Percentiles rank a stretch among this genome's conserved stretches.
phyloP scores from a whole-genome alignment of 148 eudicot genomes.

The Linanthus parryae region DNA sequence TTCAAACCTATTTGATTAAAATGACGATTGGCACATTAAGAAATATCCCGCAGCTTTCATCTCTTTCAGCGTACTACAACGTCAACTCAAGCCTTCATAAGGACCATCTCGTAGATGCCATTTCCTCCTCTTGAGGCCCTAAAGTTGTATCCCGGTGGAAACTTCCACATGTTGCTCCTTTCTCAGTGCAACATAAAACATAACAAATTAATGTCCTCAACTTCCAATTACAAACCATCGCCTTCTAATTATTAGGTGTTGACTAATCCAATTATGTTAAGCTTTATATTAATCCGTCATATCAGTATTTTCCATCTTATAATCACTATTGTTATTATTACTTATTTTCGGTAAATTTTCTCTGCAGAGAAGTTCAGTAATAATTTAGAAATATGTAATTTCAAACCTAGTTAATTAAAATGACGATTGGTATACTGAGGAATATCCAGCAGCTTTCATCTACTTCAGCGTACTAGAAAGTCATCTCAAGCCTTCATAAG shows the following conservation, averaged over 20 bases:
- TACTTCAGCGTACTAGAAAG: constrained; percentile 89
- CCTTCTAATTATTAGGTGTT: no score
- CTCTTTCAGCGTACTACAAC: constrained; percentile 86
- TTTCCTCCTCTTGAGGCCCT: constrained; percentile 82
- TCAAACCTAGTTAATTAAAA: constrained; percentile 45
- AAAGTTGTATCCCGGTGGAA: constrained; percentile 83
- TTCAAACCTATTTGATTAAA: no score
- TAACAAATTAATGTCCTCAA: not conserved
- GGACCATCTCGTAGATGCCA: constrained; percentile 99
- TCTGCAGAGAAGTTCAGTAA: no score
- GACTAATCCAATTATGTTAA: no score
- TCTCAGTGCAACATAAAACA: constrained; percentile 34
- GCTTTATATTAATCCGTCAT: no score
- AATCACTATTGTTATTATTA: no score
- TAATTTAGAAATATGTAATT: no score
- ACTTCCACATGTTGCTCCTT: constrained; percentile 98
- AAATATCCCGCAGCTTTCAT: constrained; percentile 83
- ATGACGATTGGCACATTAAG: constrained; percentile 55
- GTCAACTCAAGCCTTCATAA: constrained; percentile 96
- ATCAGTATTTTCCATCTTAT: no score
- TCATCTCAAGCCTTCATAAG: constrained; percentile 97
- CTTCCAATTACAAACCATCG: no score
- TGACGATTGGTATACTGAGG: constrained; percentile 60
- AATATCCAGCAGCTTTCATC: constrained; percentile 76
- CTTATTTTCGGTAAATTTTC: no score